These are phyloP conservation scores for Boletus patriciae DNA, from an alignment of 768 basidiomycete genomes.

Conservation along the genomic window DNA sequence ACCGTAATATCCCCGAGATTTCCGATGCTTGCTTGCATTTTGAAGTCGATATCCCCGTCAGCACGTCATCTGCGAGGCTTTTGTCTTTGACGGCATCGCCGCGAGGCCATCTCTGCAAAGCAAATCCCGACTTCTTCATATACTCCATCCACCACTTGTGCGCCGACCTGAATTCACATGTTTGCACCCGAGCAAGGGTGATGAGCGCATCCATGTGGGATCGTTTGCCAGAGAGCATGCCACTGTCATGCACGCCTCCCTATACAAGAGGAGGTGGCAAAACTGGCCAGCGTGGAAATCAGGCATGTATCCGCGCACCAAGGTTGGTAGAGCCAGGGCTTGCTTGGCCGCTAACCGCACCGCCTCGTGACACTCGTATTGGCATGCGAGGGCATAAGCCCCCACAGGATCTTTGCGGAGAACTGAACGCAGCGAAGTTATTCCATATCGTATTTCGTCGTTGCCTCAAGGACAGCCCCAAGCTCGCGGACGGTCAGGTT, in stretches of 20 bases:
- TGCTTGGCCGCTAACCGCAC: constrained; percentile 10
- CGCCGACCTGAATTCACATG: not conserved
- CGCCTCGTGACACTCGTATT: not conserved
- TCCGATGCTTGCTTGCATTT: not conserved
- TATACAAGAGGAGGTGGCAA: constrained; percentile 7
- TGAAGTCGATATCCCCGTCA: constrained; percentile 3
- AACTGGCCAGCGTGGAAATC: constrained; percentile 12
- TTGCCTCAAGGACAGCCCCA: constrained; percentile 5
- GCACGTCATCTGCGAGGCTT: not conserved
- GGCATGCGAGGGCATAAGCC: constrained; percentile 16
- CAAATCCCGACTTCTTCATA: constrained; percentile 10
- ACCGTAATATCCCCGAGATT: not conserved
- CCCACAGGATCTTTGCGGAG: constrained; percentile 7
- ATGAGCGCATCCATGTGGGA: constrained; percentile 6
- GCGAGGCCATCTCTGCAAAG: constrained; percentile 1
- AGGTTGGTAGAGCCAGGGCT: constrained; percentile 5
- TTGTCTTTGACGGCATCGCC: constrained; percentile 1
- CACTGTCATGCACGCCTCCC: constrained; percentile 1
- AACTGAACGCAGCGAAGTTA: not conserved
- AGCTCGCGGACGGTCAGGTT: constrained; percentile 1
- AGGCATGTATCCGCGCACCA: not conserved
- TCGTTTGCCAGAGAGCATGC: constrained; percentile 3
- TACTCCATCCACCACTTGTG: constrained; percentile 19
- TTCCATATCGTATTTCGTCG: constrained; percentile 21
- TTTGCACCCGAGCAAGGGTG: constrained; percentile 4